These are phyloP conservation scores for Diaporthe amygdali DNA, from an alignment of 2,329 filamentous ascomycete genomes.

Conservation along the genomic window DNA sequence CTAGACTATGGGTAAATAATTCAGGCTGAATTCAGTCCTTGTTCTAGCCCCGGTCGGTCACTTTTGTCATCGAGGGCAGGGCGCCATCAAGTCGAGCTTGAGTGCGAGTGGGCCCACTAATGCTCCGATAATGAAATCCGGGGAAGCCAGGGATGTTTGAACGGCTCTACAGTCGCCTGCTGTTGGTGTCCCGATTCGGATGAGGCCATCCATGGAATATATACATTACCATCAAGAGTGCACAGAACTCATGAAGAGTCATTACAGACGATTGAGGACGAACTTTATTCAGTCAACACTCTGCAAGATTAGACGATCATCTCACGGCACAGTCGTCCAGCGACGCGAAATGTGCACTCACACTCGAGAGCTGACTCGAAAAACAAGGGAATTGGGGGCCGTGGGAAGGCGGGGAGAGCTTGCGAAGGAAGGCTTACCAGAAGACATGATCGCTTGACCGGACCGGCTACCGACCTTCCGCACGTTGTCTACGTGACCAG, in stretches of 20 bases:
- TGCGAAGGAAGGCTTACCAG: not conserved
- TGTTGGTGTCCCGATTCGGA: not conserved
- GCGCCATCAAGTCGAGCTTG: not conserved
- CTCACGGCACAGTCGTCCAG: too few species aligned
- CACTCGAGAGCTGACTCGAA: not conserved
- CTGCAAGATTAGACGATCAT: too few species aligned
- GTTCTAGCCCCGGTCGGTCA: not conserved
- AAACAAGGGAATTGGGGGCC: not conserved
- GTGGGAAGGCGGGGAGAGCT: not conserved
- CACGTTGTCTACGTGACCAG: not conserved
- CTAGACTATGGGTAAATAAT: not conserved
- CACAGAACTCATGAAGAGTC: not conserved
- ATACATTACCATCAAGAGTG: not conserved
- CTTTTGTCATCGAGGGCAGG: not conserved
- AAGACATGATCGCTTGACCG: constrained; percentile 6
- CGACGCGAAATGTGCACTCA: too few species aligned
- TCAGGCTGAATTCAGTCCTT: not conserved
- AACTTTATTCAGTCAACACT: too few species aligned
- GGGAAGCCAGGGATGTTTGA: not conserved
- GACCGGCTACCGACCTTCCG: constrained; percentile 19
- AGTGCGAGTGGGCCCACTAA: not conserved
- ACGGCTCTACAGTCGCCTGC: not conserved
- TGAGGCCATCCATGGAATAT: not conserved
- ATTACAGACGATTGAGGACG: not conserved
- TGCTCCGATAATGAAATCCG: not conserved